Conservation (phyloP, 2,329 filamentous ascomycete genomes). For the Stemphylium lycopersici region DNA sequence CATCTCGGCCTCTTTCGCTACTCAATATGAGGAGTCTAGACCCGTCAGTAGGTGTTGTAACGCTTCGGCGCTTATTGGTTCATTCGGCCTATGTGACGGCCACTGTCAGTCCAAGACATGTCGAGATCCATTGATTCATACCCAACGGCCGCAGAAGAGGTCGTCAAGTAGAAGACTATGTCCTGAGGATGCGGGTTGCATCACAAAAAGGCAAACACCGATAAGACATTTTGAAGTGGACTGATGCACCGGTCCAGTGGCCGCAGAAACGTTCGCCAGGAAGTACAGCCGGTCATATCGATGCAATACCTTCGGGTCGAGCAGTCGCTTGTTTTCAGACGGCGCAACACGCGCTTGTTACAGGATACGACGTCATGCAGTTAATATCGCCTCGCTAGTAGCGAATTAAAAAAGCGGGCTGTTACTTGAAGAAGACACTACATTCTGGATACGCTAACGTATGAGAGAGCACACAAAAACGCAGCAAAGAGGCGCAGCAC, state of each 20-base stretch:
- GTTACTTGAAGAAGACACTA: background rate
- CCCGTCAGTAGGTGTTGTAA: background rate
- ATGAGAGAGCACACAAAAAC: background rate
- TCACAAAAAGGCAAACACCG: background rate
- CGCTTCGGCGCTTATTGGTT: background rate
- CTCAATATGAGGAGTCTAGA: background rate
- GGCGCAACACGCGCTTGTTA: background rate
- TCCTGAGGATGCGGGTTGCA: background rate
- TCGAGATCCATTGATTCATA: slow-evolving; percentile 3
- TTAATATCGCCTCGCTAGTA: background rate
- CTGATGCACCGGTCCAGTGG: background rate
- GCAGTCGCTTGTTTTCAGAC: background rate
- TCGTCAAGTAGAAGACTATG: background rate
- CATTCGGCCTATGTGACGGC: slow-evolving; percentile 8
- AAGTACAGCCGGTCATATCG: background rate
- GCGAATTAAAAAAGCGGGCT: background rate
- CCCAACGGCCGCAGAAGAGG: slow-evolving; percentile 16
- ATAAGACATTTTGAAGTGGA: background rate
- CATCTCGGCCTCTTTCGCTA: background rate
- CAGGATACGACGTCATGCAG: background rate
- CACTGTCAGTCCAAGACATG: slow-evolving; percentile 20
- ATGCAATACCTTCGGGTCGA: background rate
- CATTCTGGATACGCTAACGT: background rate
- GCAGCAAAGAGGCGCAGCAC: background rate
- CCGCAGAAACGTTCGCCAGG: background rate